Evolutionary conservation across 164 flowering plant species (phyloP).

Genomic region (Annona cherimola): DNA sequence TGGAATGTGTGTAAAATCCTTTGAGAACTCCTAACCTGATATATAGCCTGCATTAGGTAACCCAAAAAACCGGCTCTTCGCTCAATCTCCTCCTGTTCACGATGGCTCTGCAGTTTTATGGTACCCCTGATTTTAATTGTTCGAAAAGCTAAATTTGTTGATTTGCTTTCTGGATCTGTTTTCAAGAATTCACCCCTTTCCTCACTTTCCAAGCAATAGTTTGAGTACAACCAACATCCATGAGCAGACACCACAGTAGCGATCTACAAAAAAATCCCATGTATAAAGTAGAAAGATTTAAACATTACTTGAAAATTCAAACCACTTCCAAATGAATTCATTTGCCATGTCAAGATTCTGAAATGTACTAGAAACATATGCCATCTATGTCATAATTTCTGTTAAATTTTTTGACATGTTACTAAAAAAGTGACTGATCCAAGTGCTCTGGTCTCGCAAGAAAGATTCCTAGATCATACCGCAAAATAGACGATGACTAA

Average conservation of each 20-base stretch:
- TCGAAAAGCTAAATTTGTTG: constrained; percentile 11
- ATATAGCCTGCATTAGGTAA: constrained; percentile 41
- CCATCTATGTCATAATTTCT: neutral
- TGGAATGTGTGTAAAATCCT: neutral
- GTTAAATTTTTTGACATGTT: neutral
- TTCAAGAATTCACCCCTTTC: constrained; percentile 8
- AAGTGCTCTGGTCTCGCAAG: neutral
- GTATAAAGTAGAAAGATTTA: neutral
- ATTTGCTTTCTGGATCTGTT: constrained; percentile 10
- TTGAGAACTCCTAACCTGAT: constrained; percentile 33
- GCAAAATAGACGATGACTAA: constrained; percentile 64
- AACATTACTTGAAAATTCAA: neutral
- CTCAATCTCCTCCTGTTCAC: constrained; percentile 22
- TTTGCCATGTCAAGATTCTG: neutral
- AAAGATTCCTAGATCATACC: constrained; percentile 31
- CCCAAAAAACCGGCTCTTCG: constrained; percentile 52
- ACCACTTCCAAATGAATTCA: neutral
- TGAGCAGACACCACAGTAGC: constrained; percentile 43
- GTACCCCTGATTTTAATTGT: constrained; percentile 16
- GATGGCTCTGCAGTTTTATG: constrained; percentile 30
- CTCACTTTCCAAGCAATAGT: constrained; percentile 4
- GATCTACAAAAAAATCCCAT: constrained; percentile 24
- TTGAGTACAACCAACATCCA: constrained; percentile 32
- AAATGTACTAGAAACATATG: neutral
- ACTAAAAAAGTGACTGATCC: neutral